Evolutionary conservation across 2,329 filamentous ascomycete genomes (phyloP), one percentile per base, ranked within the genome.

Genomic region (Meredithiella fracta): DNA sequence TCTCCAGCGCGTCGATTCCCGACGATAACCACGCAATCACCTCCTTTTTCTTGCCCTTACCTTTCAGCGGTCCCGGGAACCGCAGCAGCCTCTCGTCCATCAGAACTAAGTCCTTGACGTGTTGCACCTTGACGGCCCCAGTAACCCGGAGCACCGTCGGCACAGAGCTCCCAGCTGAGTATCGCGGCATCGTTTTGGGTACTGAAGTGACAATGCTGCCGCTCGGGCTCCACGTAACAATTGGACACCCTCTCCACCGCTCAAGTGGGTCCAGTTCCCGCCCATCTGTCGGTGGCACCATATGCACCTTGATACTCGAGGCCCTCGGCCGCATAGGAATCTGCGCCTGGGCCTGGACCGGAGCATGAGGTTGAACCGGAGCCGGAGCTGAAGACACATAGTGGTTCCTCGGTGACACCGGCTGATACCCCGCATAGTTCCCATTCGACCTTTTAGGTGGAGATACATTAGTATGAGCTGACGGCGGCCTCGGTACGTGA

Each of bases 41-140:
- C 55, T 98, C 91, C 71, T 97, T 98, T 74, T 98, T 98, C 74
- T 95, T 97, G 1, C 83, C 81, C 65, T 96, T 97, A 42, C 82
- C 78, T 67, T 85, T 89, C 26, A 98, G 71, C 2, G 94, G 92
- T 0, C 92, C 92, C 0, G 92, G 92, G 64, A 97, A 97, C 62
- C 83, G 88, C 17, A 80, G 76, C 51, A 92, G 71, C 1, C 82
- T 77, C 34, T 92, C 87, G 23, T 79, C 73, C 7, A 89, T 71
- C 3, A 86, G 81, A 47, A 86, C 71, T 29, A 87, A 73, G 47
- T 89, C 81, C 65, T 85, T 92, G 60, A 86, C 76, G 62, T 78
- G 84, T 60, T 80, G 77, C n/a, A 91, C 72, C 62, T 82, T 87
- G 23, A 96, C 79, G 62, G 91, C 86, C 1, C 92, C 92, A 17